Conservation (phyloP, 306 rosid species). For the Pyrus bretschneideri region DNA sequence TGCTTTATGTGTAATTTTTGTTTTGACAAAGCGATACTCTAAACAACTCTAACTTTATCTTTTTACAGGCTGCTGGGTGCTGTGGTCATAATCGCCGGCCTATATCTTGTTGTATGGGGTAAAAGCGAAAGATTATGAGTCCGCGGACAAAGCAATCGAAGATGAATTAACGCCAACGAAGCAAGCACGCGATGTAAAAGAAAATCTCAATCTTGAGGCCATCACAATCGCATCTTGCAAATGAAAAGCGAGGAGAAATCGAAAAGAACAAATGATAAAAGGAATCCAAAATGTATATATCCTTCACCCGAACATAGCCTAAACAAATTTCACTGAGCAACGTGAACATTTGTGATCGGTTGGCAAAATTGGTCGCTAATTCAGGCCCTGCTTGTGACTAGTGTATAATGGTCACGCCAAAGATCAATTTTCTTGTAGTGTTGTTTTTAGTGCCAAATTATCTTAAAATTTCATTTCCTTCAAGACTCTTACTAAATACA, state of each 20-base stretch:
- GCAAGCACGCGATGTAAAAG: slow-evolving; percentile 21
- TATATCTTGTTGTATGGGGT: slow-evolving; percentile 83
- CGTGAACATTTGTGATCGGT: background rate
- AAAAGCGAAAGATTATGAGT: slow-evolving; percentile 56
- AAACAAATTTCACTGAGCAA: too few relatives aligned
- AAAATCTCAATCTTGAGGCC: slow-evolving; percentile 23
- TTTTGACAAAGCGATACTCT: background rate
- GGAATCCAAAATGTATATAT: too few relatives aligned
- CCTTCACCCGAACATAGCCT: too few relatives aligned
- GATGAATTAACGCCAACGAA: slow-evolving; percentile 24
- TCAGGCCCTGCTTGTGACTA: too few relatives aligned
- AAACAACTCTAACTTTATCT: background rate
- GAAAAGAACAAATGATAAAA: background rate
- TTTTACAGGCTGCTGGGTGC: slow-evolving; percentile 70
- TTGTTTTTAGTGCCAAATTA: background rate
- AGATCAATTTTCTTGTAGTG: background rate
- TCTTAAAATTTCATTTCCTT: background rate
- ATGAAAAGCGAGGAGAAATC: background rate
- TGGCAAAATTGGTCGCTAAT: background rate
- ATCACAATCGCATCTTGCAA: slow-evolving; percentile 10
- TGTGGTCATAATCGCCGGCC: slow-evolving; percentile 43
- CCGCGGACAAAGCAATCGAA: slow-evolving; percentile 10
- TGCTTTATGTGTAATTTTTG: too few relatives aligned
- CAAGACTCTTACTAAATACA: background rate
- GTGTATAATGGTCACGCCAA: background rate